Evolutionary conservation across 768 basidiomycete genomes (phyloP), one percentile per base, ranked within the genome.

Genomic region (Cystofilobasidium ferigula): DNA sequence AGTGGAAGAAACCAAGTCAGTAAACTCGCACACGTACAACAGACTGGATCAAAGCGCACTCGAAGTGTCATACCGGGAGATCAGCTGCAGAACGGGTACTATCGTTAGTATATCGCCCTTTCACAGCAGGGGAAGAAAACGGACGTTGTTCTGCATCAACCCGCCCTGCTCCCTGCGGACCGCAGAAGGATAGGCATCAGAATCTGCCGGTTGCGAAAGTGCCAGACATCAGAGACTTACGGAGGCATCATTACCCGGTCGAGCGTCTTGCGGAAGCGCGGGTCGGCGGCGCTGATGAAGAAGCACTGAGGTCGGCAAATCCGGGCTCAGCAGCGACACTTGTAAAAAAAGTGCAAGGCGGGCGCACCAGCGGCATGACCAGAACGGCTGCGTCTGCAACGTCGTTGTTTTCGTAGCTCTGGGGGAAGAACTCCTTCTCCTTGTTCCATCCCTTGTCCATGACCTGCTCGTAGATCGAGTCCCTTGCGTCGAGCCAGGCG

Each of bases 321-420:
- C n/a, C n/a, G n/a, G n/a, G n/a, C n/a, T n/a, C 2, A 69, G 85
- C 79, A 95, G 94, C 80, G 94, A 95, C 38, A 90, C 86, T 40
- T 91, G 69, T 58, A 3, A 32, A 8, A 26, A 24, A 20, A 14
- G 6, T 32, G 35, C 57, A 38, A 13, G 60, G 40, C 30, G 53
- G 61, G 40, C 59, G 12, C 32, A 62, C 51, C 3, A 70, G 57
- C 7, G 69, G 64, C 69, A 70, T 70, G 62, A 71, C 48, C 51
- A 62, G 66, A 28, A 64, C 57, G 32, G 59, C 60, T 2, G 43
- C 30, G 61, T 65, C 58, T 53, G 57, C 51, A 13, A 87, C 80
- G 56, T 86, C 80, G 0, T 79, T 84, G 69, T 89, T 87, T 71
- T 97, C 94, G 75, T 92, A 99, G 72, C 86, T 86, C 77, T 99